Percentiles rank a stretch among this genome's conserved stretches.
Conservation (phyloP, 1,284 basidiomycete genomes). For the Fomitiporia mediterranea region DNA sequence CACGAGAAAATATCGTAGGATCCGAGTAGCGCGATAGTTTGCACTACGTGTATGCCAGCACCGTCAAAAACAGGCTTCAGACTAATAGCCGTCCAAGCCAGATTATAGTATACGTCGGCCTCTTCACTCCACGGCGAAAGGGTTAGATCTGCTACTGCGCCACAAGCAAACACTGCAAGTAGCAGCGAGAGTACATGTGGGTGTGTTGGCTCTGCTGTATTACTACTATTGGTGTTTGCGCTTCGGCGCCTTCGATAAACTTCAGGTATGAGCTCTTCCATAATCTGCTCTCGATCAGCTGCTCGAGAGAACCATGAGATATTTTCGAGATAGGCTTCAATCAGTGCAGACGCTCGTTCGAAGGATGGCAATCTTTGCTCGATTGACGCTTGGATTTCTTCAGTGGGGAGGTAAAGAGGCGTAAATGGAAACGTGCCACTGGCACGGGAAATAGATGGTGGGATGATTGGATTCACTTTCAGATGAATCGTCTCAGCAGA, state of each 20-base stretch:
- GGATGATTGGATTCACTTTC: neutral
- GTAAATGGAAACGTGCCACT: slow-evolving; percentile 6
- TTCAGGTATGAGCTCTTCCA: slow-evolving; percentile 17
- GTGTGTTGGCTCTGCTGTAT: neutral
- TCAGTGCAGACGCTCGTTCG: slow-evolving; percentile 24
- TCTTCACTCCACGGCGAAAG: slow-evolving; percentile 24
- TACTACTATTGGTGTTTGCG: neutral
- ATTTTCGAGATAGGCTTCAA: slow-evolving; percentile 25
- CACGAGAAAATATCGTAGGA: slow-evolving; percentile 7
- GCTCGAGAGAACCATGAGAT: slow-evolving; percentile 25
- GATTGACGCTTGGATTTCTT: slow-evolving; percentile 8
- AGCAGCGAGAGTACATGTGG: slow-evolving; percentile 21
- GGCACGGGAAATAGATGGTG: neutral
- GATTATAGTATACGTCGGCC: slow-evolving; percentile 25
- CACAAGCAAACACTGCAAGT: slow-evolving; percentile 23
- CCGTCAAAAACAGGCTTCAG: slow-evolving; percentile 22
- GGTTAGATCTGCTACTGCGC: slow-evolving; percentile 24
- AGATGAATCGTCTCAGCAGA: neutral
- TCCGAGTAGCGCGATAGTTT: slow-evolving; percentile 15
- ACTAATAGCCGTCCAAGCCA: slow-evolving; percentile 25
- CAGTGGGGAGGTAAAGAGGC: neutral
- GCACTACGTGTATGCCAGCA: slow-evolving; percentile 19
- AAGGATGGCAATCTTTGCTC: slow-evolving; percentile 20
- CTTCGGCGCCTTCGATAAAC: slow-evolving; percentile 4
- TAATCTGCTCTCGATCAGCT: slow-evolving; percentile 18